These are phyloP conservation scores for Ceratocystiopsis brevicomis DNA, from an alignment of 2,329 filamentous ascomycete species.

Conservation along the genomic window DNA sequence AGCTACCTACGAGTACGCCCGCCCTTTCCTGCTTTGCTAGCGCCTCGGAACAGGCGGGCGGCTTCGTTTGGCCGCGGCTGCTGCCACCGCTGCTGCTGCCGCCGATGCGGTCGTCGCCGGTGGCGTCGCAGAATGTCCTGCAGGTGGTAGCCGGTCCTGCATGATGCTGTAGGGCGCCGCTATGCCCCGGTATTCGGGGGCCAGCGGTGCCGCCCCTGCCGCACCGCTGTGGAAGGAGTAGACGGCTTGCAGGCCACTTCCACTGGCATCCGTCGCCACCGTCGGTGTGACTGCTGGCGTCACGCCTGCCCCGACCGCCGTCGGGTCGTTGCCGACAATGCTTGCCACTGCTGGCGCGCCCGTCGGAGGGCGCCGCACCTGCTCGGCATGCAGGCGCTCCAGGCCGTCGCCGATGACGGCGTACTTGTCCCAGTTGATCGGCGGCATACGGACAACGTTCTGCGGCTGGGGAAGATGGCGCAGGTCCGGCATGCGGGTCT, in stretches of 20 bases:
- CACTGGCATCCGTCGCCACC: slow-evolving; percentile 11
- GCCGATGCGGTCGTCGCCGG: too few relatives aligned
- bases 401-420: slow-evolving; percentile 71
- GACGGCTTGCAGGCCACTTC: slow-evolving; percentile 20
- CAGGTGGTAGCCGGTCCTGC: too few relatives aligned
- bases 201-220: background rate
- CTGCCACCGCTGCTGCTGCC: too few relatives aligned
- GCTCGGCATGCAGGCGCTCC: slow-evolving; percentile 69
- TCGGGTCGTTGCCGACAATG: background rate
- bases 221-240: slow-evolving; percentile 29
- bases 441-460: slow-evolving; percentile 66
- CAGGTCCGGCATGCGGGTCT: slow-evolving; percentile 1
- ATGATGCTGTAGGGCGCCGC: too few relatives aligned
- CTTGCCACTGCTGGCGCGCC: slow-evolving; percentile 27
- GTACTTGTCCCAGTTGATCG: slow-evolving; percentile 90
- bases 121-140: too few relatives aligned
- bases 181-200: too few relatives aligned
- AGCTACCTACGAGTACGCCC: too few relatives aligned
- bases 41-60: background rate
- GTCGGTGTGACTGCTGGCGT: background rate
- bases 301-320: too few relatives aligned
- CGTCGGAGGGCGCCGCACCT: slow-evolving; percentile 43
- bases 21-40: background rate
- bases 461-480: slow-evolving; percentile 54
- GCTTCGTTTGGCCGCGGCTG: too few relatives aligned